Evolutionary conservation across 345 rosid species (phyloP).

Genomic region (Syzygium oleosum): DNA sequence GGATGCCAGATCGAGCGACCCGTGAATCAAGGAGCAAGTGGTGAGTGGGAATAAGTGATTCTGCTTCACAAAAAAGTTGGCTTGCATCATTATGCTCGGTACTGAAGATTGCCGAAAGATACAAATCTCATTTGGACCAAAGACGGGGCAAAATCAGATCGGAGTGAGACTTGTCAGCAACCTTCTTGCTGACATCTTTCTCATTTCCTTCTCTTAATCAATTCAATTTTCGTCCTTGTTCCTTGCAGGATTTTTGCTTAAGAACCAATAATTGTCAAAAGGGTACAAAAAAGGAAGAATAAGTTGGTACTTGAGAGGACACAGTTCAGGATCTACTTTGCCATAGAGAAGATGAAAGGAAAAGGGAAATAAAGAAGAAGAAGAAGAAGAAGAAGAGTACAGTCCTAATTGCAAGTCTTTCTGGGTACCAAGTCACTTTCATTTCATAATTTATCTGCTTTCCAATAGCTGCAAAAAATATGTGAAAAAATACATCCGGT

Average conservation of each 20-base stretch:
- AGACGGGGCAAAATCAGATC: not conserved
- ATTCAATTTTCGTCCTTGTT: not conserved
- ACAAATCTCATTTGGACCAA: not conserved
- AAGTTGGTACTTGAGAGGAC: not conserved
- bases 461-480: not conserved
- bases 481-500: not conserved
- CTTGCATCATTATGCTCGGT: not conserved
- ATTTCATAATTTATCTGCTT: not conserved
- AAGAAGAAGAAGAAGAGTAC: not conserved
- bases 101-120: not conserved
- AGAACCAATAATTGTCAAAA: not conserved
- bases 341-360: not conserved
- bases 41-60: not conserved
- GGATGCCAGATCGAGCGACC: too few relatives aligned
- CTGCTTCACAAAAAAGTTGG: not conserved
- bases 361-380: not conserved
- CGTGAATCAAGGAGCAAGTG: not conserved
- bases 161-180: not conserved
- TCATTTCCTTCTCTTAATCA: not conserved
- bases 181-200: not conserved
- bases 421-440: not conserved
- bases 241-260: not conserved
- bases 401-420: not conserved
- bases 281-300: not conserved
- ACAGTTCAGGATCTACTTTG: not conserved